Evolutionary conservation across 176 grass and related monocot species (phyloP).

Genomic region (Triticum timopheevii): DNA sequence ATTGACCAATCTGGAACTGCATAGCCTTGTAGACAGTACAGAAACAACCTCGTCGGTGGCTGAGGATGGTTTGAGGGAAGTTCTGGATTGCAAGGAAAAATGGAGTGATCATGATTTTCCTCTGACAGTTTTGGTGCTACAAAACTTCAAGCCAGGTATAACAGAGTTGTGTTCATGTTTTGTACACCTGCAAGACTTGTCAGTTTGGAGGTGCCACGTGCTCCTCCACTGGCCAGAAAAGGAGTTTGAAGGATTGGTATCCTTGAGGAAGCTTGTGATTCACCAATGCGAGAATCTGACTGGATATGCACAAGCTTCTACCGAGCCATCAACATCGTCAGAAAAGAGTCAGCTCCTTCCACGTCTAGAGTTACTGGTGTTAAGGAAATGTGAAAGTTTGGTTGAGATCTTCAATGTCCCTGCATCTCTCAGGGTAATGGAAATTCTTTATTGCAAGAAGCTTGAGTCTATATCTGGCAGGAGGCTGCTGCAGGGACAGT

Average conservation of each 20-base stretch:
- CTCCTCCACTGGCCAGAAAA: background rate
- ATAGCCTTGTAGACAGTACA: background rate
- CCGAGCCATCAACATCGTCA: background rate
- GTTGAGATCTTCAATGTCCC: background rate
- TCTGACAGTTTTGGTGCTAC: background rate
- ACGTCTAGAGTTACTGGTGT: background rate
- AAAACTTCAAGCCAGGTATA: too few species aligned
- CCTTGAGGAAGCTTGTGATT: background rate
- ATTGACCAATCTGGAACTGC: background rate
- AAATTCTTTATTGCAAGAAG: background rate
- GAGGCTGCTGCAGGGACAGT: background rate
- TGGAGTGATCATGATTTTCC: background rate
- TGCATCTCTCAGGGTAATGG: background rate
- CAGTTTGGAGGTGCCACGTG: background rate
- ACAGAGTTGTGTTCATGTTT: background rate
- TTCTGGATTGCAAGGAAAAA: background rate
- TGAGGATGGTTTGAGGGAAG: background rate
- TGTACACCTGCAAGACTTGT: background rate
- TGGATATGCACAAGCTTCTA: background rate
- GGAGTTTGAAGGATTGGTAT: background rate
- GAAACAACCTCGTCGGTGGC: background rate
- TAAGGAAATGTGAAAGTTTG: background rate
- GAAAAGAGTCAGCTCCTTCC: background rate
- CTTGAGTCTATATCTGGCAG: background rate
- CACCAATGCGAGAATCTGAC: rapidly evolving